Conservation (phyloP, 345 rosid species). For the Brassica rapa region DNA sequence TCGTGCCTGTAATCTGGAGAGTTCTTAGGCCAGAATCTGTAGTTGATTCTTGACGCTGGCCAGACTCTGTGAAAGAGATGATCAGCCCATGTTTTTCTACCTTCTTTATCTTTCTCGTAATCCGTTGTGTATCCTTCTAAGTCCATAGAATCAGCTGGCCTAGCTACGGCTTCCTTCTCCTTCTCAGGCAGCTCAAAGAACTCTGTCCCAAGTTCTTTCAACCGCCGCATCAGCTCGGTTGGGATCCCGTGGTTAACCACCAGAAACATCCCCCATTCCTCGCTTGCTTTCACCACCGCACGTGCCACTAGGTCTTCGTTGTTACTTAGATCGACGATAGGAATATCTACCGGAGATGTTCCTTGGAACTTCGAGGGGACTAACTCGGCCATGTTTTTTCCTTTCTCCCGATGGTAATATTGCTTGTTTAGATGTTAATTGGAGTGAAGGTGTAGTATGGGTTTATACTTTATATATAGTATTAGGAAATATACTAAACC, state of each 20-base stretch:
- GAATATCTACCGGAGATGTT: slow-evolving; percentile 11
- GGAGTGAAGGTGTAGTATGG: background rate
- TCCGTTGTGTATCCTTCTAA: slow-evolving; percentile 55
- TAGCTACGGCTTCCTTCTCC: slow-evolving; percentile 56
- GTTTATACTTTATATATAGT: background rate
- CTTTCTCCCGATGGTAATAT: too few relatives aligned
- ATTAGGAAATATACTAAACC: too few relatives aligned
- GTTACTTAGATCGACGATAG: slow-evolving; percentile 44
- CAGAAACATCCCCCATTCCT: slow-evolving; percentile 49
- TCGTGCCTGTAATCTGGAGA: slow-evolving; percentile 60
- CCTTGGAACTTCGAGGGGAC: background rate
- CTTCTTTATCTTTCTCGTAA: background rate
- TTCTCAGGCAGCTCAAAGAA: slow-evolving; percentile 62
- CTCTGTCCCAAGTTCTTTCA: slow-evolving; percentile 51
- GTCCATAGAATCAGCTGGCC: slow-evolving; percentile 33
- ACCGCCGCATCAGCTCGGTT: slow-evolving; percentile 40
- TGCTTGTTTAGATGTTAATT: background rate
- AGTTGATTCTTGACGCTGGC: slow-evolving; percentile 61
- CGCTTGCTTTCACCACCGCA: slow-evolving; percentile 44
- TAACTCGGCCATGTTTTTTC: background rate
- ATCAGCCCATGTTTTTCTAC: slow-evolving; percentile 39
- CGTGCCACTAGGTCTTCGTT: slow-evolving; percentile 33
- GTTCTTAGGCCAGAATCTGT: slow-evolving; percentile 66
- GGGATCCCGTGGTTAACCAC: slow-evolving; percentile 47
- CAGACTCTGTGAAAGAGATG: slow-evolving; percentile 74